Conservation (phyloP, 2,329 filamentous ascomycete species). For the Ophiostoma australiae region DNA sequence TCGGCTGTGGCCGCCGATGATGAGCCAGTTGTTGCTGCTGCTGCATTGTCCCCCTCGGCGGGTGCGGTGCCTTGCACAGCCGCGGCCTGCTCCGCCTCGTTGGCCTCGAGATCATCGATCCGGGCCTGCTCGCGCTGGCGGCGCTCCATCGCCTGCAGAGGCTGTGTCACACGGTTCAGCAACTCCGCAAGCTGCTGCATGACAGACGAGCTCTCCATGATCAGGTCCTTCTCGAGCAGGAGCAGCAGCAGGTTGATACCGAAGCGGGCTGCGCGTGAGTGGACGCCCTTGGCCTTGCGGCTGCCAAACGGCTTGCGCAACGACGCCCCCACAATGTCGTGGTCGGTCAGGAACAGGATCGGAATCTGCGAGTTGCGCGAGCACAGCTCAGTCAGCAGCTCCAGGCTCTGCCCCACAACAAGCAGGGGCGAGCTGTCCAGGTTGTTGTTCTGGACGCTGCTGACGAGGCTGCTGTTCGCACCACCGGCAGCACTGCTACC, state of each 20-base stretch:
- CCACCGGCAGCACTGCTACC: neutral
- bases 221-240: constrained; percentile 84
- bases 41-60: neutral
- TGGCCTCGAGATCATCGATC: constrained; percentile 30
- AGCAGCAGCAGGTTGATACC: constrained; percentile 86
- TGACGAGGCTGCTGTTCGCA: neutral
- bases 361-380: constrained; percentile 81
- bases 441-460: constrained; percentile 44
- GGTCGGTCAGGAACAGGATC: constrained; percentile 89
- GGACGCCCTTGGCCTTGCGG: constrained; percentile 84
- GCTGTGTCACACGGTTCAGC: constrained; percentile 81
- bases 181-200: constrained; percentile 91
- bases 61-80: constrained; percentile 25
- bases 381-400: constrained; percentile 76
- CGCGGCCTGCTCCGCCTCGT: constrained; percentile 31
- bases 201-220: constrained; percentile 93
- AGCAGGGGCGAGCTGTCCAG: constrained; percentile 89
- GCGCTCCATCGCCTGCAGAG: constrained; percentile 74
- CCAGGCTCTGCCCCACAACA: constrained; percentile 92
- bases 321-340: constrained; percentile 67
- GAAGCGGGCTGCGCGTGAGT: constrained; percentile 77
- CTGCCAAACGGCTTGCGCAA: constrained; percentile 70
- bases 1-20: neutral
- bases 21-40: neutral
- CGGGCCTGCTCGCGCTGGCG: constrained; percentile 66